Conservation (phyloP, 208 protist species). For the Acanthamoeba culbertsoni region DNA sequence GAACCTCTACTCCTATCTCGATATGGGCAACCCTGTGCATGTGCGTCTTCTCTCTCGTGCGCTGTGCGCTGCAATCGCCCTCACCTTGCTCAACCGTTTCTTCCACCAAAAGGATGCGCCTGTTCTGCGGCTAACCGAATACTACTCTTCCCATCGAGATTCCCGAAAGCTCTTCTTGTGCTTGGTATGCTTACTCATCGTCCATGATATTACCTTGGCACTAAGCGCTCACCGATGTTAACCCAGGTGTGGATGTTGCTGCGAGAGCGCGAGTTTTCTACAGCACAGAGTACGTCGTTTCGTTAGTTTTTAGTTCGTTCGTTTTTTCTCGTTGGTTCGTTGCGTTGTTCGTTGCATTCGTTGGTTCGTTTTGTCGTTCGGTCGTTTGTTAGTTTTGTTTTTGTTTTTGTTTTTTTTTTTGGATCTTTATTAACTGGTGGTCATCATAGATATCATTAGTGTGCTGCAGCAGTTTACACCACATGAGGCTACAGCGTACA, state of each 20-base stretch:
- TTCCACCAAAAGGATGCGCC: neutral
- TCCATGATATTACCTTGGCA: neutral
- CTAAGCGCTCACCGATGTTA: neutral
- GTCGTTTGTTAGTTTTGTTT: too few relatives aligned
- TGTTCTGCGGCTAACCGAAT: neutral
- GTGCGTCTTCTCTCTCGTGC: neutral
- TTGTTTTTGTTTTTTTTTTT: neutral
- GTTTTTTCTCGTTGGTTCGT: neutral
- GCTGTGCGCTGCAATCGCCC: neutral
- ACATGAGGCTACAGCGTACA: neutral
- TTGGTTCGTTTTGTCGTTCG: neutral
- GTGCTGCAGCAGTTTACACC: constrained; percentile 5
- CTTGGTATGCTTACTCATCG: neutral
- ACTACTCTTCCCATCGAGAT: neutral
- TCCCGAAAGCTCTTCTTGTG: neutral
- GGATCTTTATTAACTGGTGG: neutral
- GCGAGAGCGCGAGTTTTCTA: neutral
- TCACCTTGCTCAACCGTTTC: neutral
- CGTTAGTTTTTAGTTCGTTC: neutral
- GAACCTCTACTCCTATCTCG: neutral
- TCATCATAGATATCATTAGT: neutral
- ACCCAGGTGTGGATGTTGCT: neutral
- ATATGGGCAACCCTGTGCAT: neutral
- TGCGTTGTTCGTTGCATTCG: neutral
- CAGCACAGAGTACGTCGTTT: neutral